Conservation (phyloP, 2,329 filamentous ascomycete genomes). For the Fusarium veterinarium region DNA sequence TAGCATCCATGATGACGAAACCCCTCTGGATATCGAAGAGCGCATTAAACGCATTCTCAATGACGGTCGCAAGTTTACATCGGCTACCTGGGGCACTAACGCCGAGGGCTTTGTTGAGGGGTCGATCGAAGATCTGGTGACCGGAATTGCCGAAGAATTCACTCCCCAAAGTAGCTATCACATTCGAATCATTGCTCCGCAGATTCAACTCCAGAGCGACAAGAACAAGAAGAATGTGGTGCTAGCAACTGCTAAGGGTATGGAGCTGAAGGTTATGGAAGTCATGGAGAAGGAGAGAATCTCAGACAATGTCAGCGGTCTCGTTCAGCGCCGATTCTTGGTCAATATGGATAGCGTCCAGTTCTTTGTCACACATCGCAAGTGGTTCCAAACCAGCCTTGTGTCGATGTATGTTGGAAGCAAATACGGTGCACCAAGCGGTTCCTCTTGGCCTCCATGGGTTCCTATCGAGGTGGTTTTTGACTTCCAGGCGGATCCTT, state of each 20-base stretch:
- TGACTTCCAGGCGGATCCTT: slow-evolving; percentile 91
- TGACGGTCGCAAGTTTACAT: slow-evolving; percentile 84
- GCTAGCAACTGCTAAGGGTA: slow-evolving; percentile 94
- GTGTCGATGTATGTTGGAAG: slow-evolving; percentile 95
- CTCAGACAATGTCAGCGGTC: slow-evolving; percentile 90
- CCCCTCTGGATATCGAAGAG: slow-evolving; percentile 77
- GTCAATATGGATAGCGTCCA: slow-evolving; percentile 98
- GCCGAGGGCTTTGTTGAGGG: slow-evolving; percentile 51
- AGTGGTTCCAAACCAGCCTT: slow-evolving; percentile 85
- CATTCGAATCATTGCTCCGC: slow-evolving; percentile 92
- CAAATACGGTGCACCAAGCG: slow-evolving; percentile 85
- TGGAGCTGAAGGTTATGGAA: slow-evolving; percentile 97
- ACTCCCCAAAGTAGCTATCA: slow-evolving; percentile 94
- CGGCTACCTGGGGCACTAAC: slow-evolving; percentile 48
- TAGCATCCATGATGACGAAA: slow-evolving; percentile 65
- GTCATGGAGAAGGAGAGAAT: slow-evolving; percentile 97
- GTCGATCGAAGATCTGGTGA: slow-evolving; percentile 71
- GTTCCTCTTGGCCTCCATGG: slow-evolving; percentile 96
- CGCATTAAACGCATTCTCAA: slow-evolving; percentile 86
- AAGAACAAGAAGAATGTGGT: slow-evolving; percentile 98
- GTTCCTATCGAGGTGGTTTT: slow-evolving; percentile 99
- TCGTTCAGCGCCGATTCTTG: slow-evolving; percentile 93
- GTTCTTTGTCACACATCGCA: slow-evolving; percentile 96
- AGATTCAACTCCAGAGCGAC: slow-evolving; percentile 98
- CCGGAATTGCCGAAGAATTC: slow-evolving; percentile 88